phyloP scores from a whole-genome alignment of 2,329 filamentous ascomycete species.

The Arthrobotrys sinensis region DNA sequence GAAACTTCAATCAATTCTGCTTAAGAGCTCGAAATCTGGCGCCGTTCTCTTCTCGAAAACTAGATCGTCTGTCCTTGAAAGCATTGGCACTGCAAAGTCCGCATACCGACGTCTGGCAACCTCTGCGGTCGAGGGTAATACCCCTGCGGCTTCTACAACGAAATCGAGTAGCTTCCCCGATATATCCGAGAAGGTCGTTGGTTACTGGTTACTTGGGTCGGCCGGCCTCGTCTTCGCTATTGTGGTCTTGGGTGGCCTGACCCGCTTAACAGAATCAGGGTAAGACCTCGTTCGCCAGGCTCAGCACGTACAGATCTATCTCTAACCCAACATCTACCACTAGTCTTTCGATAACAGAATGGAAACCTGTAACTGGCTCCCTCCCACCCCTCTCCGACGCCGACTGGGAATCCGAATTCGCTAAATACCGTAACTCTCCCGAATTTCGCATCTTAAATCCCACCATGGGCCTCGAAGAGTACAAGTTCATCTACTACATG shows the following conservation, averaged over 20 bases:
- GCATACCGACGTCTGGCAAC: slow-evolving; percentile 39
- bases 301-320: not conserved
- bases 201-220: slow-evolving; percentile 92
- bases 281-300: slow-evolving; percentile 69
- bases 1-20: slow-evolving; percentile 30
- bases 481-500: slow-evolving; percentile 99
- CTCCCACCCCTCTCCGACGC: slow-evolving; percentile 82
- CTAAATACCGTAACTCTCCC: slow-evolving; percentile 90
- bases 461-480: slow-evolving; percentile 91
- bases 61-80: slow-evolving; percentile 13
- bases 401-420: slow-evolving; percentile 94
- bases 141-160: not conserved
- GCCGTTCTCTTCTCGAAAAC: slow-evolving; percentile 5
- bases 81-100: slow-evolving; percentile 27
- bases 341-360: slow-evolving; percentile 98
- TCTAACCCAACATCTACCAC: slow-evolving; percentile 7
- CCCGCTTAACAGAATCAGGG: slow-evolving; percentile 95
- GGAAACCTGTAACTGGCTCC: slow-evolving; percentile 94
- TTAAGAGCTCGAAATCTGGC: not conserved
- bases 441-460: slow-evolving; percentile 94
- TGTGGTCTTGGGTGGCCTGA: slow-evolving; percentile 93
- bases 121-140: slow-evolving; percentile 18
- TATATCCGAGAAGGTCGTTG: slow-evolving; percentile 81
- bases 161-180: slow-evolving; percentile 68
- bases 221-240: slow-evolving; percentile 96